Base-by-base conservation (phyloP, 1,284 basidiomycete species). In the Amylostereum areolatum region DNA sequence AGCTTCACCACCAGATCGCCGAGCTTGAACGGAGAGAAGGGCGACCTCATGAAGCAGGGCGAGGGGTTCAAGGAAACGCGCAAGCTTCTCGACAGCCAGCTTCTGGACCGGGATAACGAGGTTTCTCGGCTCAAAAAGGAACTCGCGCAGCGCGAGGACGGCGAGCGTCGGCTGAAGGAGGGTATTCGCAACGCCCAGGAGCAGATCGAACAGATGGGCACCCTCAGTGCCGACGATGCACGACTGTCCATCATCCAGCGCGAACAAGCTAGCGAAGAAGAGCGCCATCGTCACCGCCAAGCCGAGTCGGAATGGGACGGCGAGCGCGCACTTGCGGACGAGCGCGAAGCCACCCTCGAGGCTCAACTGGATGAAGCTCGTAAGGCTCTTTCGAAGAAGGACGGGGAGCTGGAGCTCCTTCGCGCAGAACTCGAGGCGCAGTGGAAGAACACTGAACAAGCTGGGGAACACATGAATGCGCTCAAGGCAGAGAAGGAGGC, bases 1-100 rank as follows among this genome's bases (percentile, higher is more conserved):
- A 78, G 68, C 68, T 89, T 32, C 86, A 89, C 57, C 64, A 72
- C 25, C 80, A 78, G 51, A 84, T 87, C 52, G 73, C 72, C 4
- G 70, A 68, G 28, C 66, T 86, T 31, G 82, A 87, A 60, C 68
- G 71, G 33, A n/a, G 85, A 85, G 69, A 79, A 76, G 64, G 60
- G 55, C 1, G 78, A 78, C 3, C 68, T 70, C 59, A 63, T 65
- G 47, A 70, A 66, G 55, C 66, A 64, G 45, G 79, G 80, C 56
- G 64, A 55, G n/a, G 51, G 55, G 29, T 43, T 55, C 11, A 47
- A 52, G 35, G 56, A 52, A 49, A 18, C 18, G 18, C 18, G 18
- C 18, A 18, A 18, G 18, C 18, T 18, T 18, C 18, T 18, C 18
- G 18, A 18, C 18, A 18, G 18, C 18, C 18, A 61, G 34, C 57